A percentile compares a stretch with the other conserved stretches of the same genome.
Conservation (phyloP, 2,329 filamentous ascomycete species). For the Cladophialophora carrionii region DNA sequence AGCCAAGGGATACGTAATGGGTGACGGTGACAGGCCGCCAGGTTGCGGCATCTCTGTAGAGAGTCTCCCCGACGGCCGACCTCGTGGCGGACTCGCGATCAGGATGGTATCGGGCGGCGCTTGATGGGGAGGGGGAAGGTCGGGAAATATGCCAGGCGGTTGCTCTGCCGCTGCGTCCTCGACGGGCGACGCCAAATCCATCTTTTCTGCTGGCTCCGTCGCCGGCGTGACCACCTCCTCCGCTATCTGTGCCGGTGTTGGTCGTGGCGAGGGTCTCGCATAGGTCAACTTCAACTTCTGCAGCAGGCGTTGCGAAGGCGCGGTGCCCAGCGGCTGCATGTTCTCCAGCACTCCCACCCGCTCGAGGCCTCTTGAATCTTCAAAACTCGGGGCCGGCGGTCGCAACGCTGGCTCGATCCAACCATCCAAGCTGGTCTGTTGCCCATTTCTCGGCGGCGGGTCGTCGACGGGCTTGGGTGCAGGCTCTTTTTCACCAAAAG, state of each 20-base stretch:
- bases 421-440: conserved; percentile 41
- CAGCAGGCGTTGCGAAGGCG: conserved; percentile 67
- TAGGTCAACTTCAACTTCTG: conserved; percentile 51
- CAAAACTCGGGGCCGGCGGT: conserved; percentile 67
- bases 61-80: conserved; percentile 35
- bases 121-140: conserved; percentile 21
- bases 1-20: conserved; percentile 24
- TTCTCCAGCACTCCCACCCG: conserved; percentile 76
- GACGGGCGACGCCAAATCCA: conserved; percentile 30
- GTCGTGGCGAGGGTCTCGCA: conserved; percentile 33
- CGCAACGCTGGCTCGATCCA: conserved; percentile 64
- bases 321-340: conserved; percentile 78
- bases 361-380: conserved; percentile 73
- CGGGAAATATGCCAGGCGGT: conserved; percentile 26
- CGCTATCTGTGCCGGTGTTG: conserved; percentile 28
- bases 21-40: conserved; percentile 27
- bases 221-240: conserved; percentile 30
- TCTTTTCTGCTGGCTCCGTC: conserved; percentile 31
- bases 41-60: conserved; percentile 33
- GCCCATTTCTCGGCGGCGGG: conserved; percentile 29
- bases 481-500: conserved; percentile 33
- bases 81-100: conserved; percentile 38
- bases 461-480: conserved; percentile 33
- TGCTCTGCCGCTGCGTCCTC: conserved; percentile 14
- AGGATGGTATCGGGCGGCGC: conserved; percentile 27